phyloP scores from a whole-genome alignment of 345 rosid genomes.

The sweet orange (Citrus sinensis) region DNA sequence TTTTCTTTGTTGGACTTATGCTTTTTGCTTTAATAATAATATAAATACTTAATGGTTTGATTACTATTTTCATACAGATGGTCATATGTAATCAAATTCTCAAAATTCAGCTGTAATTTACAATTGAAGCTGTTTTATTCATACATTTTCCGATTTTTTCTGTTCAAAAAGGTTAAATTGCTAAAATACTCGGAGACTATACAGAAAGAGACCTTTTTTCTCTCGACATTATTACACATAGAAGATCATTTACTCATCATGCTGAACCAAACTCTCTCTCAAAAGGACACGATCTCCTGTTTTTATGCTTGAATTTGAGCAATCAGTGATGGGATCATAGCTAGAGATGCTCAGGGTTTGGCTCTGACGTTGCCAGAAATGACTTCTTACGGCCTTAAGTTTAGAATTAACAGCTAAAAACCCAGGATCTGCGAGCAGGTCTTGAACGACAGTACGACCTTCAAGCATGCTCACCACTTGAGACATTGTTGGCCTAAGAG shows the following conservation, averaged over 20 bases:
- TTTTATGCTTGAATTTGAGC: constrained; percentile 25
- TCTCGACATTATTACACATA: neutral
- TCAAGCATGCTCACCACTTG: constrained; percentile 85
- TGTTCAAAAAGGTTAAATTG: neutral
- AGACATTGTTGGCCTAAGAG: constrained; percentile 85
- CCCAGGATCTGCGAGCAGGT: constrained; percentile 69
- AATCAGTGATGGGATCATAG: constrained; percentile 27
- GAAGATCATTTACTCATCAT: neutral
- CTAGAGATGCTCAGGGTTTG: constrained; percentile 45
- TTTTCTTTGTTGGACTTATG: no score
- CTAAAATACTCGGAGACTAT: neutral
- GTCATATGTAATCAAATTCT: neutral
- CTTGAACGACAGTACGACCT: constrained; percentile 66
- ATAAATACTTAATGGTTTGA: no score
- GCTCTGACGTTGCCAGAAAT: constrained; percentile 79
- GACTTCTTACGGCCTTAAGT: constrained; percentile 62
- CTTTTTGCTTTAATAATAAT: no score
- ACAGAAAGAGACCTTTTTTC: neutral
- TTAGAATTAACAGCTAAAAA: constrained; percentile 59
- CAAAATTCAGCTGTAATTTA: neutral
- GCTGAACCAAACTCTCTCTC: constrained; percentile 18
- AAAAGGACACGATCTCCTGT: constrained; percentile 31
- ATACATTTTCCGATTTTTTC: neutral
- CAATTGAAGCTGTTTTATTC: neutral
- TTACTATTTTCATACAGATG: neutral